phyloP scores from a whole-genome alignment of 352 stramenopile genomes.

The Poterioochromonas sp. region DNA sequence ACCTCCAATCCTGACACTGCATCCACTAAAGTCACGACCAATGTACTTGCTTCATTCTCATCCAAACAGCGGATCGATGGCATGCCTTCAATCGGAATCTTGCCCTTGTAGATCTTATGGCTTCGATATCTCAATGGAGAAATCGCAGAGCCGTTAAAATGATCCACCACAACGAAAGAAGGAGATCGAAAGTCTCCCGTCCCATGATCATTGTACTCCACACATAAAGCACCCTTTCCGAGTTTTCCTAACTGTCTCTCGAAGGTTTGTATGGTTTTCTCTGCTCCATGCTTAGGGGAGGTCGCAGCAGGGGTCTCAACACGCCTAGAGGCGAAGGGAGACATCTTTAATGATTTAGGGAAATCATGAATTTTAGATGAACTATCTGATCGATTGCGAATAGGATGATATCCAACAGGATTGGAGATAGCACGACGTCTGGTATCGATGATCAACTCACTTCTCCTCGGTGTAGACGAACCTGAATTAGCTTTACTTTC shows the following conservation, averaged over 20 bases:
- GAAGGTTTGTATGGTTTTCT: constrained; percentile 5
- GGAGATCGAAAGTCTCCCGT: constrained; percentile 4
- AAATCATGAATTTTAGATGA: neutral
- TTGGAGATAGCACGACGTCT: neutral
- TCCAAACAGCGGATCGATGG: neutral
- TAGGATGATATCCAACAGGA: neutral
- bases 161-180: neutral
- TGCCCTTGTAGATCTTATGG: constrained; percentile 5
- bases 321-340: neutral
- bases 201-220: constrained; percentile 1
- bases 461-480: no score
- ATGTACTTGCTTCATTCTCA: neutral
- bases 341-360: neutral
- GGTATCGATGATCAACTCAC: no score
- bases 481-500: neutral
- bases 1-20: neutral
- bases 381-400: no score
- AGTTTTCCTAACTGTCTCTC: constrained; percentile 11
- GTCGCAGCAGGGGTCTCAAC: no score
- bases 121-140: neutral
- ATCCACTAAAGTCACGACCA: constrained; percentile 5
- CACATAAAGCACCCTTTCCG: neutral
- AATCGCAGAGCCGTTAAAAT: constrained; percentile 5
- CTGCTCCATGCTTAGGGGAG: neutral
- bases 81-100: neutral